Conservation (phyloP, 441 rosid genomes). For the Syzygium syzygioides region DNA sequence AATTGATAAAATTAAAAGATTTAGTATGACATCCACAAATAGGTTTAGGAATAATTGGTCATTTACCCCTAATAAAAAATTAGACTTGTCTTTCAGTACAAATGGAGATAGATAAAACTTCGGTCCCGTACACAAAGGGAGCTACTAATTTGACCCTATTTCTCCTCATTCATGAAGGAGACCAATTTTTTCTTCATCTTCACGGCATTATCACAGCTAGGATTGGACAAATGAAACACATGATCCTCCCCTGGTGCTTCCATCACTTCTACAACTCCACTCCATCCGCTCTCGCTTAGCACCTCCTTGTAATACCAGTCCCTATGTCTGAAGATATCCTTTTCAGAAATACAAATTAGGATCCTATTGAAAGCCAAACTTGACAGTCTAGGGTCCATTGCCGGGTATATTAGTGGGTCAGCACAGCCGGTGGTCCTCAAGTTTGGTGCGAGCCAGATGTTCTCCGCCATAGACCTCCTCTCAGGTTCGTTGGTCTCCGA, state of each 20-base stretch:
- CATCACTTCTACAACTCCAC: background rate
- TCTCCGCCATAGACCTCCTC: background rate
- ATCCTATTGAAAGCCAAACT: background rate
- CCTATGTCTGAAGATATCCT: background rate
- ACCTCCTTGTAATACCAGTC: background rate
- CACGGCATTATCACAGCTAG: background rate
- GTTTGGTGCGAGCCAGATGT: background rate
- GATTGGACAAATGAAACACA: constrained; percentile 1
- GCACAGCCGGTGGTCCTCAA: background rate
- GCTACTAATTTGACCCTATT: background rate
- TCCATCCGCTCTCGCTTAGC: constrained; percentile 2
- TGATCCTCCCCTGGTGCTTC: constrained; percentile 6
- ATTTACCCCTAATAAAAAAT: background rate
- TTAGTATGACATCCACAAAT: too few species aligned
- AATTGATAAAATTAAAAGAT: too few species aligned
- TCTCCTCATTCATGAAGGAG: background rate
- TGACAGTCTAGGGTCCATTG: background rate
- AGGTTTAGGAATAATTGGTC: too few species aligned
- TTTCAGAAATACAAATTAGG: background rate
- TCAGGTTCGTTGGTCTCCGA: background rate
- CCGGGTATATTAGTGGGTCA: background rate
- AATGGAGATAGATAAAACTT: background rate
- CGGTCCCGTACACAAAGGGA: background rate
- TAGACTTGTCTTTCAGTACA: background rate
- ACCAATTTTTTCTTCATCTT: background rate